A percentile compares a stretch with the other conserved stretches of the same genome.
Evolutionary conservation across 768 basidiomycete genomes (phyloP).

Genomic region (Rickenella mellea): DNA sequence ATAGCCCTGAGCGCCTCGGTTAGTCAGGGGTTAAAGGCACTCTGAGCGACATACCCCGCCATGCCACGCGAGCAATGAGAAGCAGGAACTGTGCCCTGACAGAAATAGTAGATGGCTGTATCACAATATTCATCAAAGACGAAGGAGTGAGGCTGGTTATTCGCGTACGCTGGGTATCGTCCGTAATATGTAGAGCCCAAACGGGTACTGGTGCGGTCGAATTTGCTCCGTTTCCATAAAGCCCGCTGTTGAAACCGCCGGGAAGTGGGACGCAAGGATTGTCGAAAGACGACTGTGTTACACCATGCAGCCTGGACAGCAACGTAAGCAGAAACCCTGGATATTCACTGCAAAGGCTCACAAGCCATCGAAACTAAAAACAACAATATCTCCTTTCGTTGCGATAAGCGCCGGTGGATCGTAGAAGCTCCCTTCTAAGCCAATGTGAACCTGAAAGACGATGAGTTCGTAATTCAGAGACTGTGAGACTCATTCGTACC

Average conservation of each 20-base stretch:
- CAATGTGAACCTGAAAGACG: neutral
- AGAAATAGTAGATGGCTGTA: slow-evolving; percentile 2
- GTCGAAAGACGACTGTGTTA: neutral
- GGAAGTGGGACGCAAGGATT: slow-evolving; percentile 2
- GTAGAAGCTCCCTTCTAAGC: neutral
- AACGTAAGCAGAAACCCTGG: neutral
- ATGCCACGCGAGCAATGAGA: slow-evolving; percentile 2
- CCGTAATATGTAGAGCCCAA: neutral
- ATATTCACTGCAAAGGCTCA: neutral
- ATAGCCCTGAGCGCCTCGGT: neutral
- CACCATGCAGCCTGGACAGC: neutral
- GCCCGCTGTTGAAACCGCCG: slow-evolving; percentile 1
- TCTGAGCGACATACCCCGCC: neutral
- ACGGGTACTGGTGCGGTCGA: neutral
- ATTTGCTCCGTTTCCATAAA: neutral
- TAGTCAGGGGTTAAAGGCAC: neutral
- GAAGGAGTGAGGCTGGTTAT: neutral
- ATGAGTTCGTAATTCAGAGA: too few species aligned
- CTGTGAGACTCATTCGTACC: too few species aligned
- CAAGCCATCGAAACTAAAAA: neutral
- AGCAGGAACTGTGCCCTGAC: slow-evolving; percentile 1
- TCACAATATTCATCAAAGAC: neutral
- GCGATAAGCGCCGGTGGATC: neutral
- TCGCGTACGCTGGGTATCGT: neutral
- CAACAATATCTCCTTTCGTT: neutral